Percentiles rank a stretch among this genome's conserved stretches.
Evolutionary conservation across 805 yeast species (phyloP).

Genomic region (Isabelozyma rhagii): DNA sequence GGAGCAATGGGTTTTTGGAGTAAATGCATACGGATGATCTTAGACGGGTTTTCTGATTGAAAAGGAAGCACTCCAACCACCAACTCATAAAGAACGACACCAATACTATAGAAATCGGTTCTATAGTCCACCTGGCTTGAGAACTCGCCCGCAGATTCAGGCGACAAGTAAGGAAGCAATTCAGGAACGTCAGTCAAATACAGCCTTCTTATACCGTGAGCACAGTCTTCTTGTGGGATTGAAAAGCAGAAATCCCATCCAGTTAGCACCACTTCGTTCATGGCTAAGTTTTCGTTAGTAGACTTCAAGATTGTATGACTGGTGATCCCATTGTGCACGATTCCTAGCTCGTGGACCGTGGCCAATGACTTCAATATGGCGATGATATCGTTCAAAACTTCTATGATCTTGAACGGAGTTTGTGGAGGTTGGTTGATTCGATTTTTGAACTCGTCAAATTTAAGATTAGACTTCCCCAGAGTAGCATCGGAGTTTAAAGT

Average conservation of each 20-base stretch:
- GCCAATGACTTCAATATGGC: slow-evolving; percentile 18
- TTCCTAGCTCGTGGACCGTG: slow-evolving; percentile 35
- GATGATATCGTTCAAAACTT: slow-evolving; percentile 20
- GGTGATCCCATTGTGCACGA: slow-evolving; percentile 48
- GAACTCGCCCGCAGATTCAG: slow-evolving; percentile 44
- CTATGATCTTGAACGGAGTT: slow-evolving; percentile 12
- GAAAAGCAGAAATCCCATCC: slow-evolving; percentile 51
- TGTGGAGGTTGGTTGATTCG: slow-evolving; percentile 14
- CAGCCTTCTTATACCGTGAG: slow-evolving; percentile 39
- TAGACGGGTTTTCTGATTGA: slow-evolving; percentile 34
- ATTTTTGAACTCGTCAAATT: slow-evolving; percentile 12
- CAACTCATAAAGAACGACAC: slow-evolving; percentile 49
- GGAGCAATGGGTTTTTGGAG: slow-evolving; percentile 43
- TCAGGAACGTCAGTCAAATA: slow-evolving; percentile 35
- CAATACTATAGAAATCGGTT: slow-evolving; percentile 48
- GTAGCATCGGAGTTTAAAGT: neutral
- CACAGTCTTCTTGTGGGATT: slow-evolving; percentile 37
- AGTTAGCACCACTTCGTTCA: slow-evolving; percentile 29
- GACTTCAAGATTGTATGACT: slow-evolving; percentile 36
- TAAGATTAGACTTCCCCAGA: neutral
- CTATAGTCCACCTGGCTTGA: slow-evolving; percentile 40
- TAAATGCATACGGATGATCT: slow-evolving; percentile 38
- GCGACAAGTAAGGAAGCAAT: slow-evolving; percentile 47
- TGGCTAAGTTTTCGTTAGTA: slow-evolving; percentile 10
- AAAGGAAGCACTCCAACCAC: slow-evolving; percentile 45